Evolutionary conservation across 305 asterid species (phyloP).

Genomic region (Solanum chacoense): DNA sequence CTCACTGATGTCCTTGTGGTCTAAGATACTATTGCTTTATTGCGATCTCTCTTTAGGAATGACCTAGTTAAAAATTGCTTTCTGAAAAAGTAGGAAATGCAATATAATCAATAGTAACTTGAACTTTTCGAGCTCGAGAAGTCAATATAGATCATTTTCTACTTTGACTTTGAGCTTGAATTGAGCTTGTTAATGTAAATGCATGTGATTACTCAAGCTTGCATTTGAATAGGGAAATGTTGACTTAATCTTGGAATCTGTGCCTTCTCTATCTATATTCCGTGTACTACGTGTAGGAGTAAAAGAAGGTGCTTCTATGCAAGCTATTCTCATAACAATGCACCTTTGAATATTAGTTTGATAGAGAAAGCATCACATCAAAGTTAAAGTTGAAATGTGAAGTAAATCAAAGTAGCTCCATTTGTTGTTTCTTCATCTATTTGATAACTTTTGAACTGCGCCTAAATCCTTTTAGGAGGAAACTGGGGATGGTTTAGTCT

Average conservation of each 20-base stretch:
- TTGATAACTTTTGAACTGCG: not conserved
- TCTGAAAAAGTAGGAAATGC: not conserved
- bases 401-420: not conserved
- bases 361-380: not conserved
- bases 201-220: not conserved
- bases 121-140: not conserved
- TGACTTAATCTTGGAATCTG: not conserved
- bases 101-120: not conserved
- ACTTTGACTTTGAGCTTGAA: not conserved
- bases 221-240: not conserved
- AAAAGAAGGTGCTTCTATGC: not conserved
- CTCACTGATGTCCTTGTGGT: not conserved
- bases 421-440: constrained; percentile 1
- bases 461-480: constrained; percentile 46
- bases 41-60: not conserved
- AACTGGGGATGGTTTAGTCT: constrained; percentile 47
- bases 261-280: not conserved
- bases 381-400: not conserved
- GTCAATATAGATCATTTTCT: not conserved
- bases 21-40: not conserved
- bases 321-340: not conserved
- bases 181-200: not conserved
- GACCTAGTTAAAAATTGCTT: not conserved
- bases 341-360: not conserved
- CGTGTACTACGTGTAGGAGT: not conserved